Base-by-base conservation (phyloP, 257 asterid species). In the Ajuga chamaepitys region DNA sequence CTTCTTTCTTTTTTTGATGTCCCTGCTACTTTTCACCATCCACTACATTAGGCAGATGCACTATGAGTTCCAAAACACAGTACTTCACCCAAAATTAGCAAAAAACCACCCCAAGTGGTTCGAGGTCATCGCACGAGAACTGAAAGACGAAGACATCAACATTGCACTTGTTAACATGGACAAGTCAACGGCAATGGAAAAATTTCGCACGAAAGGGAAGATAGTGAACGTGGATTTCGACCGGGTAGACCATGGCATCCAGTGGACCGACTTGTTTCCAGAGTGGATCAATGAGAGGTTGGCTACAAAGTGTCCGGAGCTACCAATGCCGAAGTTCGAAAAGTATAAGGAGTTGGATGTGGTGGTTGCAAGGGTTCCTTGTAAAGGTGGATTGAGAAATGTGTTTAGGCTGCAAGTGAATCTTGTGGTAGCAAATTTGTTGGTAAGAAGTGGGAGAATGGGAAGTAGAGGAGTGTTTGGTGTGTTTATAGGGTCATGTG, bases 401-500 rank as follows among this genome's bases (percentile, higher is more conserved):
- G 90, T 79, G 37, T 79, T 77, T 30, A 77, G 88, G 82, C 50
- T 90, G 79, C 97, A 90, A 44, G 88, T 90, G 11, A 82, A 88
- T 67, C 70, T 90, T 58, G 86, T 83, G 80, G 88, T 76, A 2
- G 95, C 95, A 51, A 85, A 88, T 20, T 59, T 88, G 84, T 77
- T 85, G 59, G 88, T 80, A 5, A 78, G 74, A 32, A 80, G 79
- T 71, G 71, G 87, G 16, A 55, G 78, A 74, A 47, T 48, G 20
- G 10, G 2, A 26, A 54, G 28, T 41, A 16, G 70, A 1, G 66
- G 69, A 1, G 64, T 74, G 11, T 82, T 66, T 54, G 92, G 68
- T 10, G 90, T 85, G 75, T 86, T 88, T 68, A n/a, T 85, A 32
- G 95, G 94, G 10, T 41, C 78, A 34, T 78, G 89, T 75, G 80